Evolutionary conservation across 2,329 filamentous ascomycete species (phyloP), one percentile per base, ranked within the genome.

Genomic region (Cytospora piceae): DNA sequence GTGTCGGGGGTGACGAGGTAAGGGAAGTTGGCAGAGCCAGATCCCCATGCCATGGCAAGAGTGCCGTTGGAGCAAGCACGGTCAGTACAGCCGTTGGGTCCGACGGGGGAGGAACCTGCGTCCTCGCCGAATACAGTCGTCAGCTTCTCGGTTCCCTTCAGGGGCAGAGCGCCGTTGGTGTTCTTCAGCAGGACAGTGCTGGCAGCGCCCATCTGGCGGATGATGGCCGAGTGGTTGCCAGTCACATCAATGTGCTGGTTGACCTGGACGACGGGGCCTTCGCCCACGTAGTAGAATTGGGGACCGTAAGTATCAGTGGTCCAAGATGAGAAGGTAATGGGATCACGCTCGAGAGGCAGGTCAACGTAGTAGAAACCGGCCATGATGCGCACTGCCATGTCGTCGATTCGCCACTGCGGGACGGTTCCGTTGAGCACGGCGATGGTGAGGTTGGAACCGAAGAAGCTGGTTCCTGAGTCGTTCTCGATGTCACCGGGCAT

Each of bases 1-100:
- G 20, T 80, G 72, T 66, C 83, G 0, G 94, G 94, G 24, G 90
- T 86, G 32, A 96, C 79, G 1, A 97, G 82, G 72, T 95, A 96
- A 5, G 91, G 90, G 69, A 93, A 94, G 27, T 96, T 87, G 1
- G 92, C 92, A 0, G 92, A 87, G 2, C 94, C 94, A 12, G 91
- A 94, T 15, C 94, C 94, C 92, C 93, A 97, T 9, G 93, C 94
- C 60, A 90, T 90, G 2, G 86, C 92, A 11, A 97, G 80, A 0
- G 93, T 95, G 2, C 92, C 93, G 67, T 90, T 87, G 73, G 96
- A 94, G 76, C 94, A 97, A 58, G 85, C 88, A 53, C 92, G 86
- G 73, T 97, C 92, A 1, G 77, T 70, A 74, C 94, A 97, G 6
- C 82, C 82, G 72, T 97, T 97, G 4, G 89, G 86, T 0, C 92